Percentiles rank a stretch among this genome's conserved stretches.
Conservation (phyloP, 225 moss, liverwort and hornwort genomes). For the Marchantia paleacea region DNA sequence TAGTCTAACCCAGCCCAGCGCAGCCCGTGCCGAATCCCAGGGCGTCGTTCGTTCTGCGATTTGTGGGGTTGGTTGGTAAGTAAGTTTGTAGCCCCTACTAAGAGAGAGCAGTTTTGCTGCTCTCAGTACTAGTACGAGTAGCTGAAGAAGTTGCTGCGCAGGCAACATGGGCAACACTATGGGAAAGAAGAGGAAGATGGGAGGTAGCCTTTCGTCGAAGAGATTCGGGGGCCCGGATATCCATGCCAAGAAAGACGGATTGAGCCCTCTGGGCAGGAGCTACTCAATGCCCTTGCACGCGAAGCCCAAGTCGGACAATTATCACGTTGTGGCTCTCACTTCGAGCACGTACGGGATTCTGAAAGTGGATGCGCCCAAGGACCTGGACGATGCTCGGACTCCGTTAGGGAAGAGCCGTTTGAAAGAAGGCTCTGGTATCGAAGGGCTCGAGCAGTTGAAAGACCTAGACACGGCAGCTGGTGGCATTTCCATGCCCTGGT, state of each 20-base stretch:
- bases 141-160: too few relatives aligned
- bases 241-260: slow-evolving; percentile 38
- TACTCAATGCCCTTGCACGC: slow-evolving; percentile 48
- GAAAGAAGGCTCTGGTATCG: slow-evolving; percentile 18
- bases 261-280: slow-evolving; percentile 45
- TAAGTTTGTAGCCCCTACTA: not conserved
- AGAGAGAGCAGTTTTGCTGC: slow-evolving; percentile 8
- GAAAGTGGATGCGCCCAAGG: slow-evolving; percentile 39
- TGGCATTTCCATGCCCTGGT: slow-evolving; percentile 32
- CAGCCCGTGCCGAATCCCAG: not conserved
- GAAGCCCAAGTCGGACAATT: slow-evolving; percentile 39
- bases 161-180: slow-evolving; percentile 43
- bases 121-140: not conserved
- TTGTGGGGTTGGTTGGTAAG: not conserved
- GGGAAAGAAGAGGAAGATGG: slow-evolving; percentile 46
- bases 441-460: slow-evolving; percentile 32
- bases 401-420: slow-evolving; percentile 17
- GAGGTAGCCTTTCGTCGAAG: slow-evolving; percentile 27
- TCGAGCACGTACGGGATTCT: slow-evolving; percentile 56
- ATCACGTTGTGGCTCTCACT: slow-evolving; percentile 47
- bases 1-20: not conserved
- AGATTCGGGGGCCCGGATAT: slow-evolving; percentile 11
- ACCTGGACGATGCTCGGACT: slow-evolving; percentile 26
- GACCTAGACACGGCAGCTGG: slow-evolving; percentile 28
- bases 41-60: not conserved